A percentile compares a stretch with the other conserved stretches of the same genome.
Conservation (phyloP, 2,329 filamentous ascomycete species). For the Clonostachys sp. region DNA sequence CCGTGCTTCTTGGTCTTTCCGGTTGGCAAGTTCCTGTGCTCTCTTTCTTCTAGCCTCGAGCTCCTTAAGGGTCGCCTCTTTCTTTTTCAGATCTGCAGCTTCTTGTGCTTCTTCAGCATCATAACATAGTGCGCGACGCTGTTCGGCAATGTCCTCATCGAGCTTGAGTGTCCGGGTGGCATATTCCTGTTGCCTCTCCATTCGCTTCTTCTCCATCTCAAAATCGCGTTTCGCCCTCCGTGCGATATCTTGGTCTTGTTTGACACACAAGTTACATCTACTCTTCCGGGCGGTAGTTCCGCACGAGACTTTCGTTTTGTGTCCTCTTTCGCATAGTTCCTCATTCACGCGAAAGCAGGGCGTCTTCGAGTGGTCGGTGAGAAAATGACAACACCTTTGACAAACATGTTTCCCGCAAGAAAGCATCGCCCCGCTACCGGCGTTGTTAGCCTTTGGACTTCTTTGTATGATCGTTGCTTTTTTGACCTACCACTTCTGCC, state of each 20-base stretch:
- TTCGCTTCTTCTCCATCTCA: slow-evolving; percentile 43
- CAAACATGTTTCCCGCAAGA: slow-evolving; percentile 58
- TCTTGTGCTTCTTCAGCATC: slow-evolving; percentile 37
- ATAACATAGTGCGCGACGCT: slow-evolving; percentile 36
- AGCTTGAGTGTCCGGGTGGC: slow-evolving; percentile 36
- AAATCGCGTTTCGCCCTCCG: slow-evolving; percentile 38
- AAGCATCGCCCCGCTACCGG: slow-evolving; percentile 38
- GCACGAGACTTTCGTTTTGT: slow-evolving; percentile 44
- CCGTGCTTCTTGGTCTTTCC: slow-evolving; percentile 2
- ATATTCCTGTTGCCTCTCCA: slow-evolving; percentile 38
- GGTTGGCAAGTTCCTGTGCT: slow-evolving; percentile 4
- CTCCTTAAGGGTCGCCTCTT: slow-evolving; percentile 36
- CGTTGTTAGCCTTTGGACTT: not conserved
- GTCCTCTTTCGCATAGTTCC: slow-evolving; percentile 44
- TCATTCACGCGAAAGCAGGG: slow-evolving; percentile 27
- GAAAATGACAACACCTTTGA: slow-evolving; percentile 54
- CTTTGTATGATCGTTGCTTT: not conserved
- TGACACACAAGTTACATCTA: slow-evolving; percentile 45
- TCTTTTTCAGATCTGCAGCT: slow-evolving; percentile 35
- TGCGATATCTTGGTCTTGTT: slow-evolving; percentile 39
- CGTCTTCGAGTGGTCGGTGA: slow-evolving; percentile 50
- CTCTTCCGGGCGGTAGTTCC: slow-evolving; percentile 16
- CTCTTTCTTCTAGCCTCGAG: slow-evolving; percentile 23
- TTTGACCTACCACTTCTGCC: slow-evolving; percentile 50
- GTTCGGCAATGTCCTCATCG: slow-evolving; percentile 48